Conservation (phyloP, 768 basidiomycete genomes). For the Suillus subalutaceus region DNA sequence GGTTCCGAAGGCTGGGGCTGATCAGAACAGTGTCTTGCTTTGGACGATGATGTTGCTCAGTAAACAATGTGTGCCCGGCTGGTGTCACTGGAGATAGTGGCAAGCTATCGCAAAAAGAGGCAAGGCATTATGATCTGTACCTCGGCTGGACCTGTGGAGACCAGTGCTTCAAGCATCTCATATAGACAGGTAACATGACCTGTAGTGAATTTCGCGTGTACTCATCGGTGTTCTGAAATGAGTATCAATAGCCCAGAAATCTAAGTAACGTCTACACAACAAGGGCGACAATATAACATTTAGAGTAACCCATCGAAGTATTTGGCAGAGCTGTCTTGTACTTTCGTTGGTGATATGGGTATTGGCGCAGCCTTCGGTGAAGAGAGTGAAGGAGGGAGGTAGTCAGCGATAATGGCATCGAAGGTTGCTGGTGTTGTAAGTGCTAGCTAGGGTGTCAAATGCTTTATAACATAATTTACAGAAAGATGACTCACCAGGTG, state of each 20-base stretch:
- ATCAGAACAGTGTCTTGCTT: constrained; percentile 31
- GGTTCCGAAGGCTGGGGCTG: constrained; percentile 9
- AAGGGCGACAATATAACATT: constrained; percentile 10
- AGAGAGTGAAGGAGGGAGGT: constrained; percentile 49
- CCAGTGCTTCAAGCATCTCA: neutral
- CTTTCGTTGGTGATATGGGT: constrained; percentile 10
- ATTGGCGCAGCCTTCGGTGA: constrained; percentile 12
- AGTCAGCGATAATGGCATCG: constrained; percentile 76
- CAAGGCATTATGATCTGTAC: neutral
- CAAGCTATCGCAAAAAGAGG: neutral
- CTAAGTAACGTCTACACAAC: constrained; percentile 8
- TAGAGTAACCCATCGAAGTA: constrained; percentile 48
- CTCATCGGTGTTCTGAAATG: neutral
- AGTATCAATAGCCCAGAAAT: neutral
- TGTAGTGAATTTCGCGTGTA: neutral
- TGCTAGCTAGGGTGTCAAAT: constrained; percentile 31
- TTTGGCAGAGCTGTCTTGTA: constrained; percentile 29
- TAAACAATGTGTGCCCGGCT: neutral
- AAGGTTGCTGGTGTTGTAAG: constrained; percentile 55
- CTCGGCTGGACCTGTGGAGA: neutral
- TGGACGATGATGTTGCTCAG: constrained; percentile 32
- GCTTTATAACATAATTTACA: neutral
- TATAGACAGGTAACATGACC: neutral
- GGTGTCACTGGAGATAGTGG: neutral
- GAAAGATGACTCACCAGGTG: constrained; percentile 42